Evolutionary conservation across 495 filamentous ascomycete species (phyloP).

Genomic region (Penicillium steckii): DNA sequence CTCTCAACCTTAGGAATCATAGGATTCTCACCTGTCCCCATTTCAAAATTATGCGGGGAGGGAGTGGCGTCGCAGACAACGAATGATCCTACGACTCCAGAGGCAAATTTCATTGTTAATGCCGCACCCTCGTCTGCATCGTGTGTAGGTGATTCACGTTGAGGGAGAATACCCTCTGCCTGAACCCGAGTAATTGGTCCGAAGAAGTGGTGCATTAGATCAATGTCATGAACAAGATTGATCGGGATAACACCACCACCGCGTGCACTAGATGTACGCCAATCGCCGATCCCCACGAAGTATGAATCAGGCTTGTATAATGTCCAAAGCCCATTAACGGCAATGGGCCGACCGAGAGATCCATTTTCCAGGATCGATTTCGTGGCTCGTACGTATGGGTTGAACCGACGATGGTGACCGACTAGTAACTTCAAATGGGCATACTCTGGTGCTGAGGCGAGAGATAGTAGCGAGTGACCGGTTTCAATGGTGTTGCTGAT

Average conservation of each 20-base stretch:
- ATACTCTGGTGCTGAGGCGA: conserved; percentile 15
- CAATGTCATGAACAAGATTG: conserved; percentile 61
- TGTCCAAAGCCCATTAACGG: conserved; percentile 56
- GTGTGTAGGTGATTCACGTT: conserved; percentile 34
- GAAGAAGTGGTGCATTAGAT: conserved; percentile 57
- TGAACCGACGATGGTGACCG: conserved; percentile 62
- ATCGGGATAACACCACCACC: conserved; percentile 53
- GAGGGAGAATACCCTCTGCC: conserved; percentile 46
- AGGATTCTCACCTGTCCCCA: conserved; percentile 59
- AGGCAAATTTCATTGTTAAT: conserved; percentile 52
- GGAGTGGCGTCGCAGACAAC: conserved; percentile 51
- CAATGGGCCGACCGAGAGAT: conserved; percentile 47
- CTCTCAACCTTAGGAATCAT: conserved; percentile 39
- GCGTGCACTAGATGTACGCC: conserved; percentile 39
- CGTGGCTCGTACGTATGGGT: conserved; percentile 52
- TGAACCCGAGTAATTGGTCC: conserved; percentile 52
- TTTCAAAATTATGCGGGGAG: conserved; percentile 54
- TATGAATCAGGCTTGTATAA: conserved; percentile 51
- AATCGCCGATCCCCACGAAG: conserved; percentile 47
- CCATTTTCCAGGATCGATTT: conserved; percentile 41
- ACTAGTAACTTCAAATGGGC: conserved; percentile 49
- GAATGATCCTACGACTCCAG: conserved; percentile 59
- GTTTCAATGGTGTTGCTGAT: conserved; percentile 46
- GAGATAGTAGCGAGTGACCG: conserved; percentile 31
- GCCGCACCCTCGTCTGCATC: conserved; percentile 58